These are phyloP conservation scores for Tolypocladium ophioglossoides DNA, from an alignment of 2,329 filamentous ascomycete species.

Conservation along the genomic window DNA sequence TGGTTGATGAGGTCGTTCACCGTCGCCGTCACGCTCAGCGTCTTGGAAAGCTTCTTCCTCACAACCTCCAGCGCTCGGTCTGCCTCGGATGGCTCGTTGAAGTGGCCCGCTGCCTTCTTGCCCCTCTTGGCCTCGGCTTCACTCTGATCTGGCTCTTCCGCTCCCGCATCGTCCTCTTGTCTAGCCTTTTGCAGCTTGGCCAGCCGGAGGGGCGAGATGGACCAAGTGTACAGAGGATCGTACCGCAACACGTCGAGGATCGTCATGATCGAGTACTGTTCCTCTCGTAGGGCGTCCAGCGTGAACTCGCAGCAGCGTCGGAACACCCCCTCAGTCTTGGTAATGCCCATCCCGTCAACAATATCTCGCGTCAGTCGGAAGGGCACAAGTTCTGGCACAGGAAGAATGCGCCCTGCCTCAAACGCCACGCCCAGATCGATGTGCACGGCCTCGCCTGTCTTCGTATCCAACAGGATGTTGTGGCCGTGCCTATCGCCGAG, in stretches of 20 bases:
- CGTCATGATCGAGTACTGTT: slow-evolving; percentile 96
- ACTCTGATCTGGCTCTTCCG: slow-evolving; percentile 25
- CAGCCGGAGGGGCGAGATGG: slow-evolving; percentile 60
- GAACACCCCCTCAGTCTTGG: slow-evolving; percentile 91
- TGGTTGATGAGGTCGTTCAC: slow-evolving; percentile 97
- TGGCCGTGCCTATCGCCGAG: slow-evolving; percentile 92
- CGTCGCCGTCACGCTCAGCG: slow-evolving; percentile 84
- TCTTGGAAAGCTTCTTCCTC: slow-evolving; percentile 90
- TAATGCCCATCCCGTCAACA: slow-evolving; percentile 94
- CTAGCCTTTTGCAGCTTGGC: slow-evolving; percentile 55
- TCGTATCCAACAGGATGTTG: slow-evolving; percentile 87
- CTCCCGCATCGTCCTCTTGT: slow-evolving; percentile 32
- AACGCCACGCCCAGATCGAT: slow-evolving; percentile 97
- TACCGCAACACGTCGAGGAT: slow-evolving; percentile 96
- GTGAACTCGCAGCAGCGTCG: slow-evolving; percentile 98
- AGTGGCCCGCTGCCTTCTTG: slow-evolving; percentile 19
- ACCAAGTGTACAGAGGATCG: slow-evolving; percentile 95
- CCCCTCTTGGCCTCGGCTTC: slow-evolving; percentile 31
- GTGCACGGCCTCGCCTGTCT: slow-evolving; percentile 87
- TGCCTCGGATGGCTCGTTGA: slow-evolving; percentile 61
- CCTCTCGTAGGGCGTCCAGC: slow-evolving; percentile 85
- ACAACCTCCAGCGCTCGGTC: slow-evolving; percentile 88
- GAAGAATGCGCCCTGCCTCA: slow-evolving; percentile 89
- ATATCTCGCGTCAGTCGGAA: slow-evolving; percentile 92
- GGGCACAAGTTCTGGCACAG: slow-evolving; percentile 89